A percentile compares a stretch with the other conserved stretches of the same genome.
Evolutionary conservation across 2,329 filamentous ascomycete species (phyloP).

Genomic region (Fonsecaea pedrosoi): DNA sequence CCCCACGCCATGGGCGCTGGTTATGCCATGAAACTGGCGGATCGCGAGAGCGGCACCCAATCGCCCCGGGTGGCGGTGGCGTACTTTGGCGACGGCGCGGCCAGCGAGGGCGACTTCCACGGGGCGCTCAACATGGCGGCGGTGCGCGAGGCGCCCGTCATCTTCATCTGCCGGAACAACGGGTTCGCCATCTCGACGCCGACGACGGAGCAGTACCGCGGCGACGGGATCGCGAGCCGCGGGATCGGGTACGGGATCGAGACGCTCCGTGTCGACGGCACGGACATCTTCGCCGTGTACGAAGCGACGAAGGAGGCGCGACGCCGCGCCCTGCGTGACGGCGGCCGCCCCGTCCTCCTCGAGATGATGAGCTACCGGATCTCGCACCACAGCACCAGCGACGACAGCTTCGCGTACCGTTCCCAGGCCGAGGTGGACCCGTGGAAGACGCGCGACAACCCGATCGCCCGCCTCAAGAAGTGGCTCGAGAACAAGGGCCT

Average conservation of each 20-base stretch:
- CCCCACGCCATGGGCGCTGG: conserved; percentile 86
- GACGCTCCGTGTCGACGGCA: conserved; percentile 87
- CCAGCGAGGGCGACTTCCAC: conserved; percentile 90
- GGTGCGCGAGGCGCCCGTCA: conserved; percentile 79
- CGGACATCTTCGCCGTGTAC: conserved; percentile 87
- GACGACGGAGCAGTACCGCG: conserved; percentile 86
- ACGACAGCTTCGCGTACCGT: conserved; percentile 95
- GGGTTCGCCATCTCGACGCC: conserved; percentile 91
- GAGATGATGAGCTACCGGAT: conserved; percentile 98
- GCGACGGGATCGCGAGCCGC: conserved; percentile 85
- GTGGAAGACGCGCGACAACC: conserved; percentile 89
- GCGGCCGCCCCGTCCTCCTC: conserved; percentile 82
- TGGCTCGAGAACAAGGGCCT: conserved; percentile 83
- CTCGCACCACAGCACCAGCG: conserved; percentile 93
- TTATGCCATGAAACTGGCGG: conserved; percentile 84
- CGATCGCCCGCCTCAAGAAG: conserved; percentile 81
- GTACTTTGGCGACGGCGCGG: conserved; percentile 90
- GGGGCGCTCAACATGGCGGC: conserved; percentile 89
- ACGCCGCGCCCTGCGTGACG: conserved; percentile 76
- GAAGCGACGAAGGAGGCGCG: conserved; percentile 80
- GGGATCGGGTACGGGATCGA: conserved; percentile 91
- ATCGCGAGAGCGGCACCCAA: conserved; percentile 70
- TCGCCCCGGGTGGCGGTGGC: conserved; percentile 75
- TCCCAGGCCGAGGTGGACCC: conserved; percentile 91
- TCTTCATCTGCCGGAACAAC: conserved; percentile 93